Evolutionary conservation across 2,329 filamentous ascomycete genomes (phyloP).

Genomic region (Neurospora sp.): DNA sequence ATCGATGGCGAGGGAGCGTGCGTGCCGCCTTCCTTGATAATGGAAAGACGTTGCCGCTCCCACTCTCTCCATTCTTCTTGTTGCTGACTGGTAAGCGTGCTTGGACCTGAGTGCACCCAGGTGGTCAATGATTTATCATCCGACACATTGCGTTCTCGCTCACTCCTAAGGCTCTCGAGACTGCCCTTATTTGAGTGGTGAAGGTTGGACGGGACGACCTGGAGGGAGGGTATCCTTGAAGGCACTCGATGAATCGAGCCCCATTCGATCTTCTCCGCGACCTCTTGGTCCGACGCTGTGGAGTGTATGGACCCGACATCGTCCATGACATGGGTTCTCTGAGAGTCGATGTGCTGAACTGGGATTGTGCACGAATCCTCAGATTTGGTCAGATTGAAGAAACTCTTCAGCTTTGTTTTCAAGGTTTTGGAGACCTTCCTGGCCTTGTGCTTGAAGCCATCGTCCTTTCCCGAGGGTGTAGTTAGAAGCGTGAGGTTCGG

Average conservation of each 20-base stretch:
- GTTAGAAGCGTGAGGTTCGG: conserved; percentile 3
- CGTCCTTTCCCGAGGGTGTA: conserved; percentile 18
- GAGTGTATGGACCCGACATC: conserved; percentile 6
- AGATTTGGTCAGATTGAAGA: conserved; percentile 38
- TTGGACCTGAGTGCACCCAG: conserved; percentile 56
- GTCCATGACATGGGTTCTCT: conserved; percentile 22
- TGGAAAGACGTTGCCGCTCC: conserved; percentile 49
- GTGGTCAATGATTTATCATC: conserved; percentile 58
- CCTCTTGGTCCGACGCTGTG: conserved; percentile 1
- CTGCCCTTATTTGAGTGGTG: conserved; percentile 45
- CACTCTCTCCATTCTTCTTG: conserved; percentile 29
- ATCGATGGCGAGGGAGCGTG: conserved; percentile 32
- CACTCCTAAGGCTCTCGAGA: conserved; percentile 37
- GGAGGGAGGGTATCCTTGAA: conserved; percentile 40
- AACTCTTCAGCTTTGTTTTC: conserved; percentile 48
- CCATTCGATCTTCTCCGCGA: conserved; percentile 8
- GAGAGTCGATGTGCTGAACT: conserved; percentile 42
- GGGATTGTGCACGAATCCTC: conserved; percentile 29
- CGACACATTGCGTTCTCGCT: conserved; percentile 26
- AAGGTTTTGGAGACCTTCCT: conserved; percentile 53
- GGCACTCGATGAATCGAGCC: conserved; percentile 27
- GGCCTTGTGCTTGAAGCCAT: conserved; percentile 38
- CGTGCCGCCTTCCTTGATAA: conserved; percentile 49
- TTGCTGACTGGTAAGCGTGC: conserved; percentile 40
- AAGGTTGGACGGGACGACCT: conserved; percentile 35